Percentiles rank a stretch among this genome's conserved stretches.
These are phyloP conservation scores for Ustanciosporium gigantosporum DNA, from an alignment of 1,284 basidiomycete species.

Conservation along the genomic window DNA sequence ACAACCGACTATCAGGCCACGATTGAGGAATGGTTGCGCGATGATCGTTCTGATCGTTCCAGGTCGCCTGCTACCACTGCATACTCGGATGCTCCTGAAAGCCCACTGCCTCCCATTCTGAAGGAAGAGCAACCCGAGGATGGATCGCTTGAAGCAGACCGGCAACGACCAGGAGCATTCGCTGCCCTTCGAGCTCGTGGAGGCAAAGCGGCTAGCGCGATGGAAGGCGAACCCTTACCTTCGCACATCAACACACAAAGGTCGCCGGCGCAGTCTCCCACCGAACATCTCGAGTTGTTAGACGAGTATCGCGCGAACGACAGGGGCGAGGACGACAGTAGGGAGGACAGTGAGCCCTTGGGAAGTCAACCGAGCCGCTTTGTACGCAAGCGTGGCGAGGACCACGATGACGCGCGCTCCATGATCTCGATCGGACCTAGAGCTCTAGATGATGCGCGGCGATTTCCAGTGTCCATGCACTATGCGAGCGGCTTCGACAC, in stretches of 20 bases:
- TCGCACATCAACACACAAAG: no score
- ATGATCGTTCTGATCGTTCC: slow-evolving; percentile 9
- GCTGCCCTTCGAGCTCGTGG: no score
- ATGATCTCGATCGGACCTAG: slow-evolving; percentile 33
- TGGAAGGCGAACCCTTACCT: neutral
- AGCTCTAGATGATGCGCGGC: slow-evolving; percentile 32
- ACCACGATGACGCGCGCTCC: slow-evolving; percentile 11
- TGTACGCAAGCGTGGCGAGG: neutral
- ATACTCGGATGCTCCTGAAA: slow-evolving; percentile 12
- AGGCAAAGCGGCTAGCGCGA: no score
- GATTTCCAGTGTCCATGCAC: slow-evolving; percentile 53
- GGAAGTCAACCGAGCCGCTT: neutral
- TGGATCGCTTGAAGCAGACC: neutral
- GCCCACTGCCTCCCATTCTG: slow-evolving; percentile 17
- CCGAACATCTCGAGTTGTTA: slow-evolving; percentile 11
- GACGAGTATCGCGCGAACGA: no score
- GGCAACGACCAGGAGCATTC: no score
- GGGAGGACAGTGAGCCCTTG: neutral
- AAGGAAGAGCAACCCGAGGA: slow-evolving; percentile 9
- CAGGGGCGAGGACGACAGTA: neutral
- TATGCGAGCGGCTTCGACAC: slow-evolving; percentile 47
- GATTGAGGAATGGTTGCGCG: slow-evolving; percentile 24
- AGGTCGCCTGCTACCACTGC: slow-evolving; percentile 13
- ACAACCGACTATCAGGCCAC: slow-evolving; percentile 13
- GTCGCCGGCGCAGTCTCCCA: no score